A percentile compares a stretch with the other conserved stretches of the same genome.
phyloP scores from a whole-genome alignment of 1,284 basidiomycete genomes.

The Marasmius tenuissimus region DNA sequence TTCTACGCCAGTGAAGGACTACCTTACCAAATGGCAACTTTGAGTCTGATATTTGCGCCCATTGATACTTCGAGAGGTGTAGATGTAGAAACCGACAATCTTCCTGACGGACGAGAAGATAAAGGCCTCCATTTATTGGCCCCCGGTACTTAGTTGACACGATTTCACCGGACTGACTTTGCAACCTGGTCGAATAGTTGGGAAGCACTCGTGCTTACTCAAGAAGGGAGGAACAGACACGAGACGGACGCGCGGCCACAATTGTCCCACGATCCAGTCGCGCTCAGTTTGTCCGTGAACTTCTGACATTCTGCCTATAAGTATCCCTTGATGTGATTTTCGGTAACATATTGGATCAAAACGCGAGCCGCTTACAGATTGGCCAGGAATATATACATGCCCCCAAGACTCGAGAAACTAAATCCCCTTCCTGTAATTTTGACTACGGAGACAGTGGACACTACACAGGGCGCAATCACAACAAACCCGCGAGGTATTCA shows the following conservation, averaged over 20 bases:
- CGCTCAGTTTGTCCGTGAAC: not conserved
- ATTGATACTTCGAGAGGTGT: not conserved
- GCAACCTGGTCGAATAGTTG: not conserved
- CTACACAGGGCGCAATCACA: no score
- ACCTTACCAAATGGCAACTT: conserved; percentile 18
- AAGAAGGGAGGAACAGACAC: conserved; percentile 1
- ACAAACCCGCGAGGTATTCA: no score
- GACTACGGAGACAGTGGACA: no score
- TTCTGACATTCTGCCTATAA: not conserved
- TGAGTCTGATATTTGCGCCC: conserved; percentile 10
- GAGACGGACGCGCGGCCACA: conserved; percentile 1
- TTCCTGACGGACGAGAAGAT: not conserved
- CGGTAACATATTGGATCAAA: not conserved
- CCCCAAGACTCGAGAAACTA: not conserved
- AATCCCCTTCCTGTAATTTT: not conserved
- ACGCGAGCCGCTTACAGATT: not conserved
- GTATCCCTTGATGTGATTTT: not conserved
- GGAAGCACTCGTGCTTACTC: not conserved
- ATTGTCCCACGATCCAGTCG: conserved; percentile 18
- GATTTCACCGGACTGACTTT: conserved; percentile 14
- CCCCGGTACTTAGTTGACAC: conserved; percentile 3
- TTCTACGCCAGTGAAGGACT: not conserved
- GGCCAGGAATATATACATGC: not conserved
- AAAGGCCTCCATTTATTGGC: conserved; percentile 3
- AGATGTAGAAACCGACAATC: not conserved